Evolutionary conservation across 2,329 filamentous ascomycete species (phyloP), one percentile per base, ranked within the genome.

Genomic region (Trichoderma asperellum): DNA sequence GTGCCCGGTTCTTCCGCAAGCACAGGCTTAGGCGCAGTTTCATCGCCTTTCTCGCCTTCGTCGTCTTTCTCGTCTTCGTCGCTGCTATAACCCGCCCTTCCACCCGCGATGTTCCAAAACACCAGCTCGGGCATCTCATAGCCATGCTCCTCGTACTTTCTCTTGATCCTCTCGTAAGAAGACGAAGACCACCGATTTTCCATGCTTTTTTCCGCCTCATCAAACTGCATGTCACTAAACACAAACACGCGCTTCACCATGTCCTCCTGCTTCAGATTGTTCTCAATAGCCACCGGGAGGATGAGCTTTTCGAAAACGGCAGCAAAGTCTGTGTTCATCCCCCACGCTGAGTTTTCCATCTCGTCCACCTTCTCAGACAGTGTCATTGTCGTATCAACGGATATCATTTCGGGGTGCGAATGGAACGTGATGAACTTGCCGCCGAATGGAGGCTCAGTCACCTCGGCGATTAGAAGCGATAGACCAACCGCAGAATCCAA

Each of bases 221-320:
- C 76, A 73, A 89, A 89, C 56, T 89, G 86, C 87, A 89, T 89
- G 74, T 88, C 87, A 56, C 80, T 84, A 73, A 89, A 89, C 40
- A 89, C 83, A 73, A 89, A 88, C 18, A 89, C 74, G 4, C 85
- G 83, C 77, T 88, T 88, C 18, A 89, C 82, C 86, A 89, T 89
- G 49, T 89, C 83, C 66, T 87, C 84, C 49, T 80, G 82, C 71
- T 79, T 81, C 40, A 89, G 73, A 12, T 85, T 81, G 71, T 87
- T 80, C 58, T 79, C 56, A 8, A 84, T 64, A 0, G 87, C 87
- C 79, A 87, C 82, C 2, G 85, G 85, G 0, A 89, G 81, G 58
- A 89, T 83, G 1, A 88, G 77, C 0, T 81, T 63, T 63, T 83
- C 81, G 68, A 89, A 89, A 4, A 88, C 86, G 27, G 83, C 80